Base-by-base conservation (phyloP, 2,329 filamentous ascomycete species). In the Phoma sp. region DNA sequence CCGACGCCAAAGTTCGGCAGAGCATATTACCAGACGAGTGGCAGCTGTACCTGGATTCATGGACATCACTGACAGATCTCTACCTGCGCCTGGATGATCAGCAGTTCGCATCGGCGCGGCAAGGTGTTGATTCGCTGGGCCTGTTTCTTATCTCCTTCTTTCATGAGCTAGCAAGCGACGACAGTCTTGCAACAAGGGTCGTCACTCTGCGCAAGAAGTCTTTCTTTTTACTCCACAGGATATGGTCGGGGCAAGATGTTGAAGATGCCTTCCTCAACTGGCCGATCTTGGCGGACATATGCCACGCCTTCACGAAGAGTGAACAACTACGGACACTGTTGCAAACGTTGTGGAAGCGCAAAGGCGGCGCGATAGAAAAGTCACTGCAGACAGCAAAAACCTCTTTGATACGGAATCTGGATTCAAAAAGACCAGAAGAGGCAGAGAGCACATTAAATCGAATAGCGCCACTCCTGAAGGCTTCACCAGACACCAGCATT, bases 31-130 rank as follows among this genome's bases (percentile, higher is more conserved):
- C 86, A 3, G 77, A 82, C 45, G 91, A 96, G 76, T 96, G 92
- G 92, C 82, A 88, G 61, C 81, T 84, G 29, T 92, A 89, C 71
- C 78, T 96, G 41, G 84, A 89, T 60, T 88, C 91, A 32, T 97
- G 92, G 92, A 78, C 87, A 17, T 78, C 85, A 10, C 81, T 96
- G 6, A 78, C 85, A 6, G 82, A 87, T 48, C 82, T 87, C 2
- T 85, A 92, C 60, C 74, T 95, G 27, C 80, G 83, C 13, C 76
- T 89, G 0, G 66, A 84, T 0, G 80, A 85, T 6, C 68, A 80
- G 1, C 77, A 85, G 0, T 89, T 95, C 58, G 62, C 72, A 41
- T 70, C 74, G 32, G 73, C 77, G 24, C 79, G 85, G 8, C 62
- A 75, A 3, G 81, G 83, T 4, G 85, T 91, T 62, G 81, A 83